Evolutionary conservation across 176 grass and related monocot species (phyloP).

Genomic region (Paspalum notatum): DNA sequence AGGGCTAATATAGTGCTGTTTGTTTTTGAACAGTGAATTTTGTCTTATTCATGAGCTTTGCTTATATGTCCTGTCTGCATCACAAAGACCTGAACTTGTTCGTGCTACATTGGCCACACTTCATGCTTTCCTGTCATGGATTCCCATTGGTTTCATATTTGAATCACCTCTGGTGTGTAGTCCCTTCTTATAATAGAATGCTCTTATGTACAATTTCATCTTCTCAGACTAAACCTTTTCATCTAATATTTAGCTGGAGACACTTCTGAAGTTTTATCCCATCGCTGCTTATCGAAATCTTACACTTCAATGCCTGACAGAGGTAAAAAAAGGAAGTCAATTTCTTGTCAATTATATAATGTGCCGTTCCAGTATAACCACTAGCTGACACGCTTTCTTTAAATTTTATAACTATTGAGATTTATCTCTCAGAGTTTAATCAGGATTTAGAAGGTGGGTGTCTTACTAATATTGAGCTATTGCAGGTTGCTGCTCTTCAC

Average conservation of each 20-base stretch:
- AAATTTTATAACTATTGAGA: not conserved
- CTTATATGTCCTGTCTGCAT: not conserved
- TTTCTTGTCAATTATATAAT: not conserved
- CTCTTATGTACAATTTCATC: conserved; percentile 11
- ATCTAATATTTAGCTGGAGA: conserved; percentile 29
- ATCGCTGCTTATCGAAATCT: conserved; percentile 1
- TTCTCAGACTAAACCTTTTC: conserved; percentile 15
- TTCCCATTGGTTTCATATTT: conserved; percentile 29
- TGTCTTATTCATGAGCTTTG: conserved; percentile 28
- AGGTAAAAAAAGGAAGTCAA: not conserved
- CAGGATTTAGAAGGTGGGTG: not conserved
- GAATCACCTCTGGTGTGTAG: conserved; percentile 10
- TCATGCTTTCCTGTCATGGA: conserved; percentile 33
- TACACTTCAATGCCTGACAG: conserved; percentile 27
- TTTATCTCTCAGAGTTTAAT: conserved; percentile 3
- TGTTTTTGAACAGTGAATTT: conserved; percentile 26
- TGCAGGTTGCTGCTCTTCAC: conserved; percentile 28
- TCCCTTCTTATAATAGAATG: not conserved
- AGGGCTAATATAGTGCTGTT: not conserved
- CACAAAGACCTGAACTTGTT: conserved; percentile 16
- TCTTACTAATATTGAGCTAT: conserved; percentile 10
- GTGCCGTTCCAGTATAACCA: not conserved
- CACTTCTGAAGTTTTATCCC: conserved; percentile 24
- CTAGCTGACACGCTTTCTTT: not conserved
- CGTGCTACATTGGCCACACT: conserved; percentile 20